phyloP scores from a whole-genome alignment of 768 basidiomycete species.

The Leccinum truebloodii region DNA sequence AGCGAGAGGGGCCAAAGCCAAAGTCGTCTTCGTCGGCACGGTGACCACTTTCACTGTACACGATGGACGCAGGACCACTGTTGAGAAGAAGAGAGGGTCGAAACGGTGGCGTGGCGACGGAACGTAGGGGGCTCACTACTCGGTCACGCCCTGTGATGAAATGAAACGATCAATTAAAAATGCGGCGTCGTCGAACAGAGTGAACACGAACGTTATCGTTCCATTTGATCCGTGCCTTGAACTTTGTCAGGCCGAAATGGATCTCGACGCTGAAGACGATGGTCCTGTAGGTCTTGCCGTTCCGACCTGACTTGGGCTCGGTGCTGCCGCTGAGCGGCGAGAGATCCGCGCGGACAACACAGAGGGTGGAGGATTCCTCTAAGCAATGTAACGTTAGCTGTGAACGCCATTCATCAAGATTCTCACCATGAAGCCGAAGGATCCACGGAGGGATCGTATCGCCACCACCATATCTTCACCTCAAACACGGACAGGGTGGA shows the following conservation, averaged over 20 bases:
- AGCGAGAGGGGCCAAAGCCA: slow-evolving; percentile 24
- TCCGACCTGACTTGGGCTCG: slow-evolving; percentile 38
- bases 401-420: neutral
- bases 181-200: too few species aligned
- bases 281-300: slow-evolving; percentile 48
- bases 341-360: slow-evolving; percentile 75
- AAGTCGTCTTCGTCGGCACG: slow-evolving; percentile 71
- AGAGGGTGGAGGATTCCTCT: slow-evolving; percentile 77
- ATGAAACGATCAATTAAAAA: too few species aligned
- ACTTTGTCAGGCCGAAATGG: slow-evolving; percentile 81
- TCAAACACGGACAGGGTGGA: slow-evolving; percentile 67
- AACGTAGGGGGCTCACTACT: too few species aligned
- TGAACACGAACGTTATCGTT: slow-evolving; percentile 61
- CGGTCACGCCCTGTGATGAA: too few species aligned
- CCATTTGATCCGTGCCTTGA: slow-evolving; percentile 83
- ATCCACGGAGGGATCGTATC: slow-evolving; percentile 76
- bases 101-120: neutral
- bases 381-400: slow-evolving; percentile 5
- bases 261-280: slow-evolving; percentile 85
- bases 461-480: slow-evolving; percentile 85
- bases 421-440: slow-evolving; percentile 47
- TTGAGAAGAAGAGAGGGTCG: neutral
- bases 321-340: slow-evolving; percentile 68
- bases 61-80: slow-evolving; percentile 78
- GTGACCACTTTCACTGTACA: slow-evolving; percentile 80